Evolutionary conservation across 202 grass and related monocot genomes (phyloP).

Genomic region (Saccharum hybrid): DNA sequence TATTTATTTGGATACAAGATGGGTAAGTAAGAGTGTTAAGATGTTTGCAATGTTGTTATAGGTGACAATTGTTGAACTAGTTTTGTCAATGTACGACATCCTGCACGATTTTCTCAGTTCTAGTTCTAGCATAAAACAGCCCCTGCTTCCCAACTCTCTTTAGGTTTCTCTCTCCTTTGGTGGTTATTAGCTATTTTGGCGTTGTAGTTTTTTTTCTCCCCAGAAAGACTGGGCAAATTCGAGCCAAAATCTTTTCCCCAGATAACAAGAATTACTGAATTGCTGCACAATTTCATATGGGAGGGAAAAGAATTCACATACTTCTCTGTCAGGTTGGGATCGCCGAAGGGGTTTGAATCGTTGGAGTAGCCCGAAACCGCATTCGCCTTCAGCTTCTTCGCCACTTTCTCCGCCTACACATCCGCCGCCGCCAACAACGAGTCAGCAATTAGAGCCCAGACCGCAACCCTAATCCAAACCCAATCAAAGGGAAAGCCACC

Average conservation of each 20-base stretch:
- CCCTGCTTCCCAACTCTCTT: neutral
- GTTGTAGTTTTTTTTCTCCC: neutral
- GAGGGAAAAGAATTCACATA: constrained; percentile 37
- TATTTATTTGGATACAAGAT: constrained; percentile 16
- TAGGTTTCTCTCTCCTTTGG: neutral
- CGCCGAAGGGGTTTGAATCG: constrained; percentile 92
- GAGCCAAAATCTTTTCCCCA: neutral
- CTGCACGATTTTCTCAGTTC: neutral
- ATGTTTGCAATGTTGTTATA: neutral
- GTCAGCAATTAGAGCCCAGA: constrained; percentile 36
- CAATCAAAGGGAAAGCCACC: constrained; percentile 14
- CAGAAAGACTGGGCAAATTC: neutral
- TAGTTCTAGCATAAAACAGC: constrained; percentile 17
- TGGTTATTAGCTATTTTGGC: neutral
- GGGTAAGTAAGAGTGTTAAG: neutral
- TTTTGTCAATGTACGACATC: neutral
- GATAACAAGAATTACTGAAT: constrained; percentile 11
- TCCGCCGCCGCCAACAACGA: neutral
- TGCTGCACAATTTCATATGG: neutral
- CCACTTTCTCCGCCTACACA: constrained; percentile 86
- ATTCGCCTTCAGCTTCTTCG: constrained; percentile 90
- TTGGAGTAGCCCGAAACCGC: constrained; percentile 84
- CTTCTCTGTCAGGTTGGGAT: constrained; percentile 91
- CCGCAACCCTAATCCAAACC: constrained; percentile 2
- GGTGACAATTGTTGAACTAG: neutral